Evolutionary conservation across 176 grass and related monocot species (phyloP), one percentile per base, ranked within the genome.

Genomic region (Carex littledalei): DNA sequence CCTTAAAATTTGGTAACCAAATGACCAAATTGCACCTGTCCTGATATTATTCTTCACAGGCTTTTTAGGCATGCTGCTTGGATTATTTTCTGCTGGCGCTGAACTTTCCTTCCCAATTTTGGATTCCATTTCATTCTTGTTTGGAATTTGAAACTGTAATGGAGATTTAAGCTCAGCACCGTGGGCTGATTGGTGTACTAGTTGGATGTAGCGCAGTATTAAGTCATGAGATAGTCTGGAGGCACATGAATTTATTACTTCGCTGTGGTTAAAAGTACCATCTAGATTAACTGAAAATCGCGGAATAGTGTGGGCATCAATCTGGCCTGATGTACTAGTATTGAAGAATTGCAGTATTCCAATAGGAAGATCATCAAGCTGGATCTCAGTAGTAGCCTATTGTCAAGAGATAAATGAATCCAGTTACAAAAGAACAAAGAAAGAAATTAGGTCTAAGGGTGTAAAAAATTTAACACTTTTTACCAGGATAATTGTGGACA

Each of bases 401-500:
- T 84, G 85, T 86, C 58, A 90, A 80, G 41, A 79, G 82, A 45
- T 67, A 78, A 76, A 81, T 69, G 14, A 47, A 72, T 35, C 15
- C 84, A 79, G 21, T 50, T 47, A 37, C 79, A 80, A 86, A 62
- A 70, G 76, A 64, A 58, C 84, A 79, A 80, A 63, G 20, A 45
- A 91, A 67, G 2, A 81, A 81, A 47, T 81, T 50, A 67, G 45
- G 17, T 67, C 13, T 53, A 32, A 67, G 22, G 32, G 58, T 82
- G 17, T 82, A 67, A 67, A 67, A 67, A 62, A 3, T 64, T 81
- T 37, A 45, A 47, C 4, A 91, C 15, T 41, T 91, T 91, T 77
- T 92, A 98, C 95, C 95, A 98, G 83, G 72, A 95, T 85, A 89
- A 88, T 98, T 83, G 93, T 89, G 63, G 95, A 94, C 86, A 86